phyloP scores from a whole-genome alignment of 164 flowering plant genomes.

The Vitis cinerea region DNA sequence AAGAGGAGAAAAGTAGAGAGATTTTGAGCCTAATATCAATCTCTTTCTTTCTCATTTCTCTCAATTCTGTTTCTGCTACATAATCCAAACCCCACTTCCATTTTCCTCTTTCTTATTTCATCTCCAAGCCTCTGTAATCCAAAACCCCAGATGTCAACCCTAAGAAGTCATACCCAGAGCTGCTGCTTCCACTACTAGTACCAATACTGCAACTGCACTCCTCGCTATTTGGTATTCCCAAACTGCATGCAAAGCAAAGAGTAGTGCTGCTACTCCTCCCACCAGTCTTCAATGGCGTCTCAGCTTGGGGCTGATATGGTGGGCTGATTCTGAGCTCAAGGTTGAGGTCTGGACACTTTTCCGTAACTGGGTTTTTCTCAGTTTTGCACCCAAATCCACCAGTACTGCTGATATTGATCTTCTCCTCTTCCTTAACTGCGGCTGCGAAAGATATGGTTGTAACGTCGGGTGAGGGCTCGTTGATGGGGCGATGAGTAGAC shows the following conservation, averaged over 20 bases:
- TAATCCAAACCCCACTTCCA: not conserved
- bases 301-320: constrained; percentile 34
- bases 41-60: constrained; percentile 9
- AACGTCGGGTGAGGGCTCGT: constrained; percentile 36
- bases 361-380: constrained; percentile 17
- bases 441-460: constrained; percentile 49
- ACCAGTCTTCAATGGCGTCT: constrained; percentile 31
- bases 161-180: constrained; percentile 51
- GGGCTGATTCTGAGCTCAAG: constrained; percentile 88
- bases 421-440: constrained; percentile 31
- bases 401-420: not conserved
- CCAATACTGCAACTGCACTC: constrained; percentile 52
- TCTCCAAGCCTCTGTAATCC: constrained; percentile 80
- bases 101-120: constrained; percentile 42
- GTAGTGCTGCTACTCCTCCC: constrained; percentile 12
- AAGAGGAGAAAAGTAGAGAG: constrained; percentile 16
- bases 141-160: constrained; percentile 55
- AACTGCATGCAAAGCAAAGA: constrained; percentile 67
- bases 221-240: constrained; percentile 62
- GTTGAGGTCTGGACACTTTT: constrained; percentile 70
- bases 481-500: constrained; percentile 61
- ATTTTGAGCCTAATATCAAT: constrained; percentile 14
- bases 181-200: constrained; percentile 13
- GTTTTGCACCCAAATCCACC: constrained; percentile 17
- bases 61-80: not conserved